A percentile compares a stretch with the other conserved stretches of the same genome.
These are phyloP conservation scores for Heterobasidion irregulare DNA, from an alignment of 1,284 basidiomycete species.

Conservation along the genomic window DNA sequence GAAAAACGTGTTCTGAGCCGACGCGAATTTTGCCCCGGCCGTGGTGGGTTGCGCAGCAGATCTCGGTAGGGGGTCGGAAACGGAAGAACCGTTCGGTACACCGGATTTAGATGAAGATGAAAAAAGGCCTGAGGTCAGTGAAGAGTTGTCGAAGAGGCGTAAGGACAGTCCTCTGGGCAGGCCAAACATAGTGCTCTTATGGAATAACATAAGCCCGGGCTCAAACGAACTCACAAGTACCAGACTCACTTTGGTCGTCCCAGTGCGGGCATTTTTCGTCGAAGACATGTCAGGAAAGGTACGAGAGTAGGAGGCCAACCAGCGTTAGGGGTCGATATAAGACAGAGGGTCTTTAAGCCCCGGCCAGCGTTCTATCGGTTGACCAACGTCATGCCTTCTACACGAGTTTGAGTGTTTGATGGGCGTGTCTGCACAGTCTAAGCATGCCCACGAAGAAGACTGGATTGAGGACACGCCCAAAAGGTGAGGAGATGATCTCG, in stretches of 20 bases:
- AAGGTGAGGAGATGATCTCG: slow-evolving; percentile 1
- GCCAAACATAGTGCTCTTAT: slow-evolving; percentile 10
- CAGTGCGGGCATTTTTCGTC: slow-evolving; percentile 8
- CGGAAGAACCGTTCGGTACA: not conserved
- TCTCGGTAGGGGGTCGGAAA: slow-evolving; percentile 1
- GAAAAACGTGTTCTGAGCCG: slow-evolving; percentile 1
- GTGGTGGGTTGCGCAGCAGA: not conserved
- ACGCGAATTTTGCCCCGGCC: not conserved
- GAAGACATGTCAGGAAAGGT: slow-evolving; percentile 10
- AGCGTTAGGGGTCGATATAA: slow-evolving; percentile 1
- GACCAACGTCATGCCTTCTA: slow-evolving; percentile 8
- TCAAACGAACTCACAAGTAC: not conserved
- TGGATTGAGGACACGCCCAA: not conserved
- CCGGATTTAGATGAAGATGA: not conserved
- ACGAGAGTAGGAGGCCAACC: slow-evolving; percentile 1
- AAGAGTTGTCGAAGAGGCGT: slow-evolving; percentile 11
- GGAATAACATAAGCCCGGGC: slow-evolving; percentile 1
- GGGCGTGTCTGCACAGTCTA: slow-evolving; percentile 5
- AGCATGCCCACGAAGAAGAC: slow-evolving; percentile 7
- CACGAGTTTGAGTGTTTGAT: slow-evolving; percentile 8
- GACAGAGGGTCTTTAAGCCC: slow-evolving; percentile 9
- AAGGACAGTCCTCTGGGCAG: slow-evolving; percentile 6
- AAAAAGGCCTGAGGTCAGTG: slow-evolving; percentile 1
- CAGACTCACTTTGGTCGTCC: slow-evolving; percentile 10
- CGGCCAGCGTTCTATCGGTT: slow-evolving; percentile 1